Conservation (phyloP, 331 rosid genomes). For the Quercus lobata region DNA sequence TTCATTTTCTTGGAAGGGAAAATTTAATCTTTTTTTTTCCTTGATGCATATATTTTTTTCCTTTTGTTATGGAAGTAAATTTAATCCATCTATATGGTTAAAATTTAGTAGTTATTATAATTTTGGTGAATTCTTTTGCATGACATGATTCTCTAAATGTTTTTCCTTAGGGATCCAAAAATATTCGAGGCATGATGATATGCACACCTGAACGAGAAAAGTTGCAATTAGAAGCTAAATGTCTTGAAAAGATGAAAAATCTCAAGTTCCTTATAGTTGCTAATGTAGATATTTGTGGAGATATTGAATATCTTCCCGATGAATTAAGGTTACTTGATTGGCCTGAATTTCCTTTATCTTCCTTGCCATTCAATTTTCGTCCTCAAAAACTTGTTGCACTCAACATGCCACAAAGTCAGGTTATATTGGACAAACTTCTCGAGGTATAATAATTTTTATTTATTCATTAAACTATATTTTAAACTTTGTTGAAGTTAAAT, state of each 20-base stretch:
- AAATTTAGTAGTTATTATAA: no score
- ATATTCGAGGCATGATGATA: slow-evolving; percentile 28
- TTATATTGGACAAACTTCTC: neutral
- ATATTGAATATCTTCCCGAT: slow-evolving; percentile 11
- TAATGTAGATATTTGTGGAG: neutral
- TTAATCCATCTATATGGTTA: fast-evolving
- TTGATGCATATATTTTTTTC: neutral
- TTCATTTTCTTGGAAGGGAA: neutral
- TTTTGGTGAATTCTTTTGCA: neutral
- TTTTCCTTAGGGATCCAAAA: slow-evolving; percentile 1
- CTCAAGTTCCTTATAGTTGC: slow-evolving; percentile 19
- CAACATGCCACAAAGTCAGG: neutral
- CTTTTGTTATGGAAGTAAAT: neutral
- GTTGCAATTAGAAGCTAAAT: neutral
- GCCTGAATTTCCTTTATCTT: neutral
- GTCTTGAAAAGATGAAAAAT: slow-evolving; percentile 26
- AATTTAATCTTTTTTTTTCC: fast-evolving
- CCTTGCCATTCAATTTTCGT: slow-evolving; percentile 17
- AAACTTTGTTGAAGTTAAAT: no score
- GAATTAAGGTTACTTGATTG: slow-evolving; percentile 27
- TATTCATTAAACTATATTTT: no score
- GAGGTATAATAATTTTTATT: no score
- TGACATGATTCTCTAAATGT: neutral
- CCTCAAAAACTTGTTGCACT: slow-evolving; percentile 26
- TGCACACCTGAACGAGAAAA: slow-evolving; percentile 4